Conservation (phyloP, 371 early-diverging fungal species). For the Apophysomyces variabilis region DNA sequence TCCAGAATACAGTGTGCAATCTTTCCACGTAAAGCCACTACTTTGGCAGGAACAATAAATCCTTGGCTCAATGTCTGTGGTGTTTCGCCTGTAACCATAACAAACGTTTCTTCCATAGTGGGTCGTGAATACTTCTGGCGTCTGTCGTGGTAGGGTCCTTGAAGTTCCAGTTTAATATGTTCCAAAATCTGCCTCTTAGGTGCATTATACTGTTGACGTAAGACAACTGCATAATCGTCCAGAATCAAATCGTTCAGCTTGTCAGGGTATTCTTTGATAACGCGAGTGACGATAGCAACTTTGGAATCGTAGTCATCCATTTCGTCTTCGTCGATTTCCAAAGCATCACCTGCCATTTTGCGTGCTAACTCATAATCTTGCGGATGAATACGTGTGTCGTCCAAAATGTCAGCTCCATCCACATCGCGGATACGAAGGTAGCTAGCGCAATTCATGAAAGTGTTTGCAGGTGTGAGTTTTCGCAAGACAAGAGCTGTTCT, state of each 20-base stretch:
- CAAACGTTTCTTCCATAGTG: conserved; percentile 70
- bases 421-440: conserved; percentile 82
- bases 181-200: conserved; percentile 82
- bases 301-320: conserved; percentile 72
- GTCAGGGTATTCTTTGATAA: conserved; percentile 80
- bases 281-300: conserved; percentile 68
- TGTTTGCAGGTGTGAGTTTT: conserved; percentile 67
- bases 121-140: conserved; percentile 70
- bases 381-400: conserved; percentile 95
- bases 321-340: conserved; percentile 90
- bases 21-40: conserved; percentile 70
- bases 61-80: conserved; percentile 68
- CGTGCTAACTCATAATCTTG: conserved; percentile 94
- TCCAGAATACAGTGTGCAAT: conserved; percentile 77
- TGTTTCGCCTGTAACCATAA: conserved; percentile 90
- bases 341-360: conserved; percentile 97
- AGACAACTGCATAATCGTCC: conserved; percentile 89
- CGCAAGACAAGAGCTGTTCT: conserved; percentile 78
- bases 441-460: conserved; percentile 93
- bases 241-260: conserved; percentile 86
- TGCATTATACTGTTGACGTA: conserved; percentile 72
- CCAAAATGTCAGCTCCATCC: conserved; percentile 77
- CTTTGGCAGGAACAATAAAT: conserved; percentile 68
- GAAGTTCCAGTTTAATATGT: conserved; percentile 88
- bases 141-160: conserved; percentile 82